Evolutionary conservation across 2,329 filamentous ascomycete species (phyloP).

Genomic region (Fusarium pseudocircinatum): DNA sequence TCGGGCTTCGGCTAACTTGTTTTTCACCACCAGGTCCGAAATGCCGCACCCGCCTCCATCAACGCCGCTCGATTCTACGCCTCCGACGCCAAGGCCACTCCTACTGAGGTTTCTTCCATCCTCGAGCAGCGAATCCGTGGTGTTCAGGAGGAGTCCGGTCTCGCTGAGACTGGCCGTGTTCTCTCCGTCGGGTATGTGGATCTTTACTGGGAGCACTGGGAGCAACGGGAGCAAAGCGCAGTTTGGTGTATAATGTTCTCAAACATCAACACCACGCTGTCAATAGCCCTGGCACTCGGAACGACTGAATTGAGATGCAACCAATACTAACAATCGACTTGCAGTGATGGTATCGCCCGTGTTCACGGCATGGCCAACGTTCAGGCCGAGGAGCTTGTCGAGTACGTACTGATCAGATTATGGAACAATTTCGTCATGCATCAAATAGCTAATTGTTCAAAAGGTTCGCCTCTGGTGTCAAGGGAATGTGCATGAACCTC

Average conservation of each 20-base stretch:
- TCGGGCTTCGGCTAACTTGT: conserved; percentile 65
- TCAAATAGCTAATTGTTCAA: conserved; percentile 31
- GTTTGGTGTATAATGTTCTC: conserved; percentile 19
- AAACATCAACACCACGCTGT: conserved; percentile 17
- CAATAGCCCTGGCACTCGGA: conserved; percentile 17
- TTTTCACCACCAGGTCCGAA: conserved; percentile 78
- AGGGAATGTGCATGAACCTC: conserved; percentile 99
- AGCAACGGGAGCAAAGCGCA: conserved; percentile 25
- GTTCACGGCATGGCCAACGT: conserved; percentile 99
- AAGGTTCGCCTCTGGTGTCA: conserved; percentile 99
- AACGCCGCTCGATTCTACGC: conserved; percentile 87
- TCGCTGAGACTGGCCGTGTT: conserved; percentile 98
- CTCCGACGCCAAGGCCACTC: conserved; percentile 90
- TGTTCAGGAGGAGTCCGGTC: conserved; percentile 94
- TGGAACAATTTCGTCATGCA: conserved; percentile 8
- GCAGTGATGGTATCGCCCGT: conserved; percentile 99
- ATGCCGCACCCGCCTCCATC: conserved; percentile 81
- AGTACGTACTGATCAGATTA: conserved; percentile 71
- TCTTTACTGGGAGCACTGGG: conserved; percentile 35
- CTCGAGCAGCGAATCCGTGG: conserved; percentile 99
- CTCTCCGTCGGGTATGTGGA: conserved; percentile 95
- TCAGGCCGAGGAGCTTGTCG: conserved; percentile 99
- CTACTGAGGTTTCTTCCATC: conserved; percentile 98
- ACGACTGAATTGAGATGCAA: conserved; percentile 19
- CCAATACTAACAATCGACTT: conserved; percentile 47